These are phyloP conservation scores for Coemansia sp. DNA, from an alignment of 192 early-diverging fungal species.

Conservation along the genomic window DNA sequence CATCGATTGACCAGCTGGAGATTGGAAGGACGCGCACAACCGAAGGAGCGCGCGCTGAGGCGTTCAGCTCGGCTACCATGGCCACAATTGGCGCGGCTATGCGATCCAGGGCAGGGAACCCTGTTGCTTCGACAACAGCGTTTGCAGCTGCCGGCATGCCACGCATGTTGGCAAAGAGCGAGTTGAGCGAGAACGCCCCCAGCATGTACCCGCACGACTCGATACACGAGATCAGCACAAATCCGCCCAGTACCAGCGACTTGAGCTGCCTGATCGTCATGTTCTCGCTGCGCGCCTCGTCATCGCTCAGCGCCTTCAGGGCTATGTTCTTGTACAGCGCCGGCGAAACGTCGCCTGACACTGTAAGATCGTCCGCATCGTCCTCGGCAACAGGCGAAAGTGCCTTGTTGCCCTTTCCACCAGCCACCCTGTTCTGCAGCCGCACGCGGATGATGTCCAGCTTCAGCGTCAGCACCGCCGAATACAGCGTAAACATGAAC, in stretches of 20 bases:
- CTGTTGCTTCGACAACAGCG: conserved; percentile 32
- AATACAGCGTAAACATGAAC: conserved; percentile 84
- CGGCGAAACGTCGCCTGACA: conserved; percentile 40
- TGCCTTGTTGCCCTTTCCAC: background rate
- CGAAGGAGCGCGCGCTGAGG: conserved; percentile 8
- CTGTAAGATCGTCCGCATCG: conserved; percentile 21
- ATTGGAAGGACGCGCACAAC: conserved; percentile 41
- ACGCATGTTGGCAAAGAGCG: conserved; percentile 27
- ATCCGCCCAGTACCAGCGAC: conserved; percentile 50
- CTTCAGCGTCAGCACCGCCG: conserved; percentile 84
- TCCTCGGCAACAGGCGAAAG: background rate
- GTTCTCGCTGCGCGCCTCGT: conserved; percentile 54
- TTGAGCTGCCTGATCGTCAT: conserved; percentile 53
- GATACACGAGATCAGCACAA: conserved; percentile 47
- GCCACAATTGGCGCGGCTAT: conserved; percentile 34
- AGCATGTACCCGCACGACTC: conserved; percentile 49
- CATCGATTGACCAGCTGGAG: conserved; percentile 24
- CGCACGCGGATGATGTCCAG: conserved; percentile 71
- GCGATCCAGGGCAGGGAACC: conserved; percentile 39
- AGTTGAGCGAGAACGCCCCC: conserved; percentile 48
- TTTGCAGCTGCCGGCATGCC: background rate
- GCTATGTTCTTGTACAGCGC: conserved; percentile 63
- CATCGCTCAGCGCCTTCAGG: conserved; percentile 64
- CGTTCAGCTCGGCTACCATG: background rate
- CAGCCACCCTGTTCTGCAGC: conserved; percentile 38